Base-by-base conservation (phyloP, 768 basidiomycete genomes). In the Guyanaporus albipodus region DNA sequence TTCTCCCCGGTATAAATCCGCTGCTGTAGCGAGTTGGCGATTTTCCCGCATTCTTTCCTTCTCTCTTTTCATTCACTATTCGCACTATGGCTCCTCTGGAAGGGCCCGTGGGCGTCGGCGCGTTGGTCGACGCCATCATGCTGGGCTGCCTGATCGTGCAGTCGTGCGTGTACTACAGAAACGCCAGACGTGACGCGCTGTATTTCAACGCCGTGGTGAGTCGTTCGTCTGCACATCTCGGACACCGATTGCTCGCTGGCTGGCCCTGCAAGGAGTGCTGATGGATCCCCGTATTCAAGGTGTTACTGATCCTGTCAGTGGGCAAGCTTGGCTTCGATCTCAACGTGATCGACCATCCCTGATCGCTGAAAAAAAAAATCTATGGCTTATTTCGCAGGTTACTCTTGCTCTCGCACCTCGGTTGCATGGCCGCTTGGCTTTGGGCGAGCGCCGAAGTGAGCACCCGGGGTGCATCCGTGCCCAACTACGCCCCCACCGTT, bases 151-250 rank as follows among this genome's bases (percentile, higher is more conserved):
- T 40, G 34, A 37, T 64, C 28, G 46, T 64, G 29, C 61, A 62
- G 43, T 57, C 54, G 6, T 59, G 50, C 46, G 39, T 62, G 37
- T 64, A 62, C 46, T 62, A 48, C 60, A 54, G 49, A 14, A 62
- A 54, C 32, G 37, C 52, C 38, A 45, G 41, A 38, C 33, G 45
- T 3, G 49, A 57, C 18, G 6, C 24, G 17, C 59, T 57, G 54
- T 32, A 35, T 11, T 29, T 49, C 21, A 60, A 42, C 19, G 0
- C 40, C 33, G 21, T 59, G 52, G 61, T 62, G 24, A 57, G 61
- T 52, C 23, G 19, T 36, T 52, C 23, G 19, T 36, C 17, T 4
- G 14, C 19, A 1, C 48, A 24, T 22, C 17, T 6, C 33, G 4
- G 9, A 29, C 17, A 28, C 27, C 7, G 27, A 6, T 11, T 28